Evolutionary conservation across 352 stramenopile genomes (phyloP).

Genomic region (Globisporangium solare): DNA sequence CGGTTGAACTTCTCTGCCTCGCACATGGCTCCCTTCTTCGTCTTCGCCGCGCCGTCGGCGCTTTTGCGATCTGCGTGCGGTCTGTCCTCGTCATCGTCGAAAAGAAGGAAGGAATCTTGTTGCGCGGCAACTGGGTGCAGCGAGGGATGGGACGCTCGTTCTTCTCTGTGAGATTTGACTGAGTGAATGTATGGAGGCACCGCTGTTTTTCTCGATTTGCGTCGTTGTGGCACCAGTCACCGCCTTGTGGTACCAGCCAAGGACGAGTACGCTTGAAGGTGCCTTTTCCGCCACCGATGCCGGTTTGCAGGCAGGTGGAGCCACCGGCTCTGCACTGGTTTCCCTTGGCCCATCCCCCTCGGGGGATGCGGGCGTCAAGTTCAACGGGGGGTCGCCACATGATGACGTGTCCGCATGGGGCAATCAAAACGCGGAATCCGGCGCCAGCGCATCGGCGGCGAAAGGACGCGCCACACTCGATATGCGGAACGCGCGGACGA

Average conservation of each 20-base stretch:
- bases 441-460: not conserved
- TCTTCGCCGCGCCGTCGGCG: not conserved
- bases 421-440: conserved; percentile 4
- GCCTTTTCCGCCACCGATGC: conserved; percentile 4
- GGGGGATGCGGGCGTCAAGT: conserved; percentile 5
- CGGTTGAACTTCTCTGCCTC: not conserved
- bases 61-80: conserved; percentile 1
- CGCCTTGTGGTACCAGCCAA: conserved; percentile 3
- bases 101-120: conserved; percentile 4
- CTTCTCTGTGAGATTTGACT: conserved; percentile 2
- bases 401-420: conserved; percentile 3
- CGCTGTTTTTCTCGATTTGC: not conserved
- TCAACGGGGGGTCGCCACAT: not conserved
- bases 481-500: no score
- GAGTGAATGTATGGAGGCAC: conserved; percentile 11
- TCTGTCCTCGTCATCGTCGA: not conserved
- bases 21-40: no score
- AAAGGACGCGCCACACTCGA: not conserved
- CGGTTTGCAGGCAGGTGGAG: no score
- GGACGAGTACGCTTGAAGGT: not conserved
- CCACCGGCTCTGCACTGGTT: not conserved
- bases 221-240: no score
- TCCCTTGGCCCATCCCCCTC: conserved; percentile 3
- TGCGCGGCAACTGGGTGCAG: not conserved
- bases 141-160: no score